These are phyloP conservation scores for Primulina eburnea DNA, from an alignment of 257 asterid genomes.

Conservation along the genomic window DNA sequence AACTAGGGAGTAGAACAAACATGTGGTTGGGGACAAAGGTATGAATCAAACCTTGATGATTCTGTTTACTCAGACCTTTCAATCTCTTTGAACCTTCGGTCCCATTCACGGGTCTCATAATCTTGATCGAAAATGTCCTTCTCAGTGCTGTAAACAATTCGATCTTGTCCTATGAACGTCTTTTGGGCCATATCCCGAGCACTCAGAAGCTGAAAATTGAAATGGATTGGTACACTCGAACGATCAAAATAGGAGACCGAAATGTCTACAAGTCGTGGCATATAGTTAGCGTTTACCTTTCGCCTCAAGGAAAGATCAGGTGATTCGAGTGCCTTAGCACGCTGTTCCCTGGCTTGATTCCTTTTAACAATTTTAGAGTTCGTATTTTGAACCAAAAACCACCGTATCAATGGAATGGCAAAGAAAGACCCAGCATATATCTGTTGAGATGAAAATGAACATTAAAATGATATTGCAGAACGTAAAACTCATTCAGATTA, in stretches of 20 bases:
- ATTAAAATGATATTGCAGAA: slow-evolving; percentile 11
- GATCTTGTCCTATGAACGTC: slow-evolving; percentile 78
- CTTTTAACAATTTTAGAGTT: slow-evolving; percentile 65
- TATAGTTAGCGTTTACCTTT: slow-evolving; percentile 52
- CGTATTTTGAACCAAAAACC: slow-evolving; percentile 62
- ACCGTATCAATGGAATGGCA: slow-evolving; percentile 78
- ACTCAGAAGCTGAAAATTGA: slow-evolving; percentile 60
- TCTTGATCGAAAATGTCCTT: slow-evolving; percentile 76
- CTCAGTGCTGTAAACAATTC: slow-evolving; percentile 81
- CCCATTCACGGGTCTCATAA: slow-evolving; percentile 80
- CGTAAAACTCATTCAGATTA: slow-evolving; percentile 8
- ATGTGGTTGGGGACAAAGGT: not conserved
- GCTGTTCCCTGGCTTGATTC: slow-evolving; percentile 63
- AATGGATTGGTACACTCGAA: not conserved
- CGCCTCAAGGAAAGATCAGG: slow-evolving; percentile 73
- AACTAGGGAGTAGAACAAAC: not conserved
- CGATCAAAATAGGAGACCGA: not conserved
- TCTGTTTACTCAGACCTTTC: slow-evolving; percentile 49
- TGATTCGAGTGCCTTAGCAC: slow-evolving; percentile 65
- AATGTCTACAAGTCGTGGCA: not conserved
- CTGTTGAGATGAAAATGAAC: slow-evolving; percentile 48
- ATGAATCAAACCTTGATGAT: not conserved
- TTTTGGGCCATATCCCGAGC: slow-evolving; percentile 95
- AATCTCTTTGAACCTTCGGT: slow-evolving; percentile 62
- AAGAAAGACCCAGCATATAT: slow-evolving; percentile 95